Evolutionary conservation across 2,329 filamentous ascomycete genomes (phyloP).

Genomic region (Xylariales sp.): DNA sequence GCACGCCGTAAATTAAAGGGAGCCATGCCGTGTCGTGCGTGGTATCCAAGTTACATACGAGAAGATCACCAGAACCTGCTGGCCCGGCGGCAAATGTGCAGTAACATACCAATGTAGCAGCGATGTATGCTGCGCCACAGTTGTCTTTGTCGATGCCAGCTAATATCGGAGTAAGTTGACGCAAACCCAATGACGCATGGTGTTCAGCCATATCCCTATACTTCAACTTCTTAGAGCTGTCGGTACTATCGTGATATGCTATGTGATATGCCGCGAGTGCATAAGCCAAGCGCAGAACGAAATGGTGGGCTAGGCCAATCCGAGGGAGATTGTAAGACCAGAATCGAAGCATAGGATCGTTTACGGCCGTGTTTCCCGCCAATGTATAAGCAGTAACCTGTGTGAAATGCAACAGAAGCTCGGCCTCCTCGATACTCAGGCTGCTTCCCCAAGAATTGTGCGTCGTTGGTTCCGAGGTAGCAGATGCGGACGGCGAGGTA

Average conservation of each 20-base stretch:
- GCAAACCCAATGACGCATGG: slow-evolving; percentile 18
- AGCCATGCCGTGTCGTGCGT: slow-evolving; percentile 16
- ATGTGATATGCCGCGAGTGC: slow-evolving; percentile 19
- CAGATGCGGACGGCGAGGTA: neutral
- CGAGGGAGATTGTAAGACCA: slow-evolving; percentile 23
- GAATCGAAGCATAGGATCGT: slow-evolving; percentile 8
- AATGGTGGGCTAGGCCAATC: slow-evolving; percentile 18
- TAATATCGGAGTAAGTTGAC: slow-evolving; percentile 5
- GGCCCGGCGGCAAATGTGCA: slow-evolving; percentile 23
- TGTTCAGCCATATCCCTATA: slow-evolving; percentile 10
- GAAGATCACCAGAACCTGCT: slow-evolving; percentile 12
- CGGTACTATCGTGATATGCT: neutral
- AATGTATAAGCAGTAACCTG: slow-evolving; percentile 15
- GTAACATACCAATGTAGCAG: slow-evolving; percentile 20
- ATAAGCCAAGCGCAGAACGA: slow-evolving; percentile 23
- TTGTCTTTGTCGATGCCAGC: slow-evolving; percentile 10
- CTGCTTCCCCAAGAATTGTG: neutral
- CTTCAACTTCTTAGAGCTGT: neutral
- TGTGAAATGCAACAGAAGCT: slow-evolving; percentile 20
- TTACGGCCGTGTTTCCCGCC: neutral
- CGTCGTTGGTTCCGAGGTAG: neutral
- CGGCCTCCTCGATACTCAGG: slow-evolving; percentile 20
- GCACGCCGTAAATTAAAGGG: slow-evolving; percentile 20
- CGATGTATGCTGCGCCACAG: slow-evolving; percentile 20
- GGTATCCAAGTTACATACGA: slow-evolving; percentile 15